Evolutionary conservation across 495 filamentous ascomycete genomes (phyloP).

Genomic region (Xylaria curta): DNA sequence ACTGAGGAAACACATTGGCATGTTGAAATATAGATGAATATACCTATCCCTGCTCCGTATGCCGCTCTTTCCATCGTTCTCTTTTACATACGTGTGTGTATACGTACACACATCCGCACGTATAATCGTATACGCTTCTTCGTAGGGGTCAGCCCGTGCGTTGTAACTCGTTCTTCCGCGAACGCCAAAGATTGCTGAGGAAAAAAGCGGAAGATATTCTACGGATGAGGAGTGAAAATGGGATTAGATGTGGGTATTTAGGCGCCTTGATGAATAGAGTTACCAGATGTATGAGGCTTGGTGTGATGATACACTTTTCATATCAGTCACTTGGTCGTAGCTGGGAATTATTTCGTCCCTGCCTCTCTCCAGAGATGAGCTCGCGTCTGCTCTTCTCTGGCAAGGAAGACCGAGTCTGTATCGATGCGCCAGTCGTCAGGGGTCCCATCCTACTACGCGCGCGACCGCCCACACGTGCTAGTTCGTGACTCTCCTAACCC

Average conservation of each 20-base stretch:
- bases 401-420: not conserved
- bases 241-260: not conserved
- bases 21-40: not conserved
- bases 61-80: not conserved
- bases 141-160: not conserved
- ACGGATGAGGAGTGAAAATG: not conserved
- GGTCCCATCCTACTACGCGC: not conserved
- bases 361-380: not conserved
- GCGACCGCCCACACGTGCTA: conserved; percentile 22
- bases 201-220: not conserved
- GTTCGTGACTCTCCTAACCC: conserved; percentile 74
- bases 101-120: not conserved
- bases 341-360: not conserved
- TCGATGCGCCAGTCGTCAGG: not conserved
- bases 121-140: conserved; percentile 18
- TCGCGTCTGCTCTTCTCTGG: not conserved
- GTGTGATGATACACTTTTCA: not conserved
- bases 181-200: not conserved
- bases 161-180: not conserved
- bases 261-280: not conserved
- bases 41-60: not conserved
- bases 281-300: not conserved
- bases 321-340: not conserved
- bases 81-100: not conserved
- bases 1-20: not conserved